Base-by-base conservation (phyloP, 2,329 filamentous ascomycete genomes). In the Blastomyces emzantsi region DNA sequence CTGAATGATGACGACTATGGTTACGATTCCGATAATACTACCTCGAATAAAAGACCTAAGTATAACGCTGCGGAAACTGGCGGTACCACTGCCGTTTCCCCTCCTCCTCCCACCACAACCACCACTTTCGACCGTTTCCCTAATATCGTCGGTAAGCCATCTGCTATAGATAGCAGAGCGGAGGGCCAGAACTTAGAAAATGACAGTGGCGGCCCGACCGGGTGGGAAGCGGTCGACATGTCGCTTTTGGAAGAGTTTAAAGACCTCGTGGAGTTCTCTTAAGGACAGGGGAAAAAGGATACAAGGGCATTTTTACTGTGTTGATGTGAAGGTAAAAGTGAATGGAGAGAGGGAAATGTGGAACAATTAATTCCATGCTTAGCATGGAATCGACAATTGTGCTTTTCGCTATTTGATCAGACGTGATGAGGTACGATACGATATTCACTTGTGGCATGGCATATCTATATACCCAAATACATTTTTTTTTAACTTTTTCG, bases 161-260 rank as follows among this genome's bases (percentile, higher is more conserved):
- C 28, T 33, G 8, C 17, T 19, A n/a, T 8, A 28, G 41, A 7
- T 22, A 39, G 22, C 11, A 36, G 4, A 28, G 41, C 33, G 19
- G 28, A 47, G 25, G 17, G 17, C 25, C 41, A 7, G 25, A 11
- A 1, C 22, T 15, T 59, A 43, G 43, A 47, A 49, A 59, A 43
- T 25, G 51, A 22, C n/a, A 54, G 19, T n/a, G 19, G 13, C 11
- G 8, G 17, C 11, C 25, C n/a, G 0, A 30, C 17, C 11, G 39
- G 66, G 54, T 77, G 75, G 75, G 72, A 75, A 30, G 75, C 73
- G 36, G 71, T 79, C 30, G 76, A 76, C 57, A 71, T 71, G 52
- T 68, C 69, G 55, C 59, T 79, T 43, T 66, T 78, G 62, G 71
- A 77, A 62, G 74, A 78, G 65, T 78, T 77, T 64, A 74, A 74